A percentile compares a stretch with the other conserved stretches of the same genome.
These are phyloP conservation scores for Brettanomyces custersianus DNA, from an alignment of 805 yeast species.

Conservation along the genomic window DNA sequence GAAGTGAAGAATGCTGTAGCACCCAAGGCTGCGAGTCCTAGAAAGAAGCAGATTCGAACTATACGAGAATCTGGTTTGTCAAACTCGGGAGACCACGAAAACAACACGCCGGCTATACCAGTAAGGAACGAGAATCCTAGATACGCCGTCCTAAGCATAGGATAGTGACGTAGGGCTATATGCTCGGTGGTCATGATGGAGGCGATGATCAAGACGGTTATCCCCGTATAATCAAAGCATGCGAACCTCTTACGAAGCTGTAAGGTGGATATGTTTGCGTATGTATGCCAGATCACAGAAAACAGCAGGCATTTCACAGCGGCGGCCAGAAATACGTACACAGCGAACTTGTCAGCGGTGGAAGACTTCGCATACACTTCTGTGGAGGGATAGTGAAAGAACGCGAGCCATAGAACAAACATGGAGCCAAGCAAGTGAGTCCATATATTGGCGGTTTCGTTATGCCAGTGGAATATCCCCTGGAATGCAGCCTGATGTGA, in stretches of 20 bases:
- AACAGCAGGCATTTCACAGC: constrained; percentile 70
- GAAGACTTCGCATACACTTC: constrained; percentile 35
- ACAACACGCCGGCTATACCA: constrained; percentile 62
- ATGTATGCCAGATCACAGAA: constrained; percentile 88
- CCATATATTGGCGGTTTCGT: constrained; percentile 92
- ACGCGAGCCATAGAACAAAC: constrained; percentile 44
- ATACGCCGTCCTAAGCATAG: constrained; percentile 36
- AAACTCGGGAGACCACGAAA: constrained; percentile 90
- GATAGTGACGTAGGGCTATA: constrained; percentile 58
- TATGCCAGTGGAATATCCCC: constrained; percentile 61
- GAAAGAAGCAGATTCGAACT: constrained; percentile 70
- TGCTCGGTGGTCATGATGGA: constrained; percentile 84
- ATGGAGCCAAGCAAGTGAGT: constrained; percentile 71
- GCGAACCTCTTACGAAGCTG: constrained; percentile 66
- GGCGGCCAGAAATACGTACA: constrained; percentile 59
- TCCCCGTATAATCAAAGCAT: constrained; percentile 92
- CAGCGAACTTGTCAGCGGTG: constrained; percentile 36
- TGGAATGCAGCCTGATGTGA: constrained; percentile 50
- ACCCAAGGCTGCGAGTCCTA: constrained; percentile 72
- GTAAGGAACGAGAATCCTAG: constrained; percentile 54
- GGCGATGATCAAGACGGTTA: constrained; percentile 81
- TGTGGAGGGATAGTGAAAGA: constrained; percentile 57
- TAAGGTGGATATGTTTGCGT: constrained; percentile 63
- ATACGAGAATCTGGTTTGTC: constrained; percentile 82
- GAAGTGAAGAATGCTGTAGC: constrained; percentile 52